Conservation (phyloP, 2,329 filamentous ascomycete species). For the Knufia petricola region DNA sequence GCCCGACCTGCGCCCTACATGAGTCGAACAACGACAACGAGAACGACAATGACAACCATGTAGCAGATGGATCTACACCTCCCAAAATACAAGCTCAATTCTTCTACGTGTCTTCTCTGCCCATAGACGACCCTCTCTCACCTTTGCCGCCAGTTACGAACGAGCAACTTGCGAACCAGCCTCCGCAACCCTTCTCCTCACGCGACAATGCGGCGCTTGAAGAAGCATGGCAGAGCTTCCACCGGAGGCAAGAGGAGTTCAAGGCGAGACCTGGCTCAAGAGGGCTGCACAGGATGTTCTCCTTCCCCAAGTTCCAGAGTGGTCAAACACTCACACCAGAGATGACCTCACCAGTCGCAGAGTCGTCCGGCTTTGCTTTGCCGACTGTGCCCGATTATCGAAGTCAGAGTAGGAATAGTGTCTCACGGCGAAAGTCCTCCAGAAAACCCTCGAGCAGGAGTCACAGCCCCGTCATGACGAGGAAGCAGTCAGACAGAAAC, state of each 20-base stretch:
- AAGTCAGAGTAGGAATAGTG: conserved; percentile 8
- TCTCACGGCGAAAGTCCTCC: background rate
- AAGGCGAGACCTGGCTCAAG: conserved; percentile 10
- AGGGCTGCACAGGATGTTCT: conserved; percentile 15
- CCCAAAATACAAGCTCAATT: conserved; percentile 57
- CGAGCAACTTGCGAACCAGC: conserved; percentile 40
- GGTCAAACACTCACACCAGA: conserved; percentile 5
- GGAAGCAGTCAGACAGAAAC: conserved; percentile 5
- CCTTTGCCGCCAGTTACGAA: conserved; percentile 49
- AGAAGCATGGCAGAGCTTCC: conserved; percentile 60
- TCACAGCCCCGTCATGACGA: conserved; percentile 7
- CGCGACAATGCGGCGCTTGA: conserved; percentile 74
- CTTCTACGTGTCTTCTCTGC: conserved; percentile 73
- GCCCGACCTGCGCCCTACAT: conserved; percentile 46
- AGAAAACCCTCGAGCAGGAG: conserved; percentile 6
- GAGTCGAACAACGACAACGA: conserved; percentile 26
- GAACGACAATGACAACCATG: conserved; percentile 20
- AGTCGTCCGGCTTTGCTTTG: conserved; percentile 4
- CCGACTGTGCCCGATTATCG: conserved; percentile 4
- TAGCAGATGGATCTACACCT: conserved; percentile 38
- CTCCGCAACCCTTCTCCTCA: conserved; percentile 66
- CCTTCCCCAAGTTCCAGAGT: conserved; percentile 18
- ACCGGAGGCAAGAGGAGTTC: conserved; percentile 14
- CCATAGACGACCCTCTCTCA: conserved; percentile 82
- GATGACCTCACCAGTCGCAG: conserved; percentile 5